Base-by-base conservation (phyloP, 768 basidiomycete genomes). In the Panaeolus papilionaceus region DNA sequence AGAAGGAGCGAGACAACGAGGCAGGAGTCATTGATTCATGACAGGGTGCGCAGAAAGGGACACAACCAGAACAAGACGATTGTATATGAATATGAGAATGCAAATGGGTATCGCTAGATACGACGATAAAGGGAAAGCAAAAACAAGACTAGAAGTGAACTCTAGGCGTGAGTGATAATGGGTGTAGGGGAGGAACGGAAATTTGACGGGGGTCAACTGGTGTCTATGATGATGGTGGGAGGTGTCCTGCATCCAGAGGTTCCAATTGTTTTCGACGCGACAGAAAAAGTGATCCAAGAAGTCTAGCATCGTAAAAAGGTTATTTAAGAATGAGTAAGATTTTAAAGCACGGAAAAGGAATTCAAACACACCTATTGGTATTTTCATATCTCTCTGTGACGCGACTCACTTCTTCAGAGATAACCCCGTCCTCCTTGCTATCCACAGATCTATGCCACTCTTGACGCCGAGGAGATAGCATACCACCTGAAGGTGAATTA, bases 211-310 rank as follows among this genome's bases (percentile, higher is more conserved):
- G 33, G 33, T 5, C 33, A 33, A n/a, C 16, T 4, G 16, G 20
- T 47, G 45, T 18, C 20, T 18, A 16, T 8, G 12, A 51, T 26
- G 47, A 26, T 9, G 20, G 23, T 23, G 47, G 65, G 65, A 70
- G 44, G 68, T 54, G 62, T 49, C 65, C 64, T 2, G 33, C 54
- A 63, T 44, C 51, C 28, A 65, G 40, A n/a, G 73, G 61, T 65
- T 73, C 70, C 47, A 74, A 64, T 64, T 47, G 68, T 63, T 81
- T 81, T 73, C 86, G 84, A 47, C 92, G 86, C 63, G 84, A 88
- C 62, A 92, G 83, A 71, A 93, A 88, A 49, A 91, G 75, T 0
- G 86, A 87, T 40, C 91, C 87, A 45, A 94, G 75, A 10, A 88
- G 73, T 74, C 92, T 93, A 70, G 14, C 62, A 42, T 33, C 3